These are phyloP conservation scores for Butyriboletus loyo DNA, from an alignment of 768 basidiomycete genomes.

Conservation along the genomic window DNA sequence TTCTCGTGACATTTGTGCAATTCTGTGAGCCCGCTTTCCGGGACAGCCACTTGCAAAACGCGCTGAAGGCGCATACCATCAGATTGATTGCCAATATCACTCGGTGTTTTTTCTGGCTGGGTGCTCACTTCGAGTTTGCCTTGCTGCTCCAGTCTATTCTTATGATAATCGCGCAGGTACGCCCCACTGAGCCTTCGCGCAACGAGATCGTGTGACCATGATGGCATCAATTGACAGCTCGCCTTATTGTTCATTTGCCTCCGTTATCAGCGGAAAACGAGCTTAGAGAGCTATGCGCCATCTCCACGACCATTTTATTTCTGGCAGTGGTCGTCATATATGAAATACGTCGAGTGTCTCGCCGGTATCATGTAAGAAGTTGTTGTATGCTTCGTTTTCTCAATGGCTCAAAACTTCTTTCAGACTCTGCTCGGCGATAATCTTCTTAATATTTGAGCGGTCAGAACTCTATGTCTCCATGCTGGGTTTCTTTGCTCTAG, in stretches of 20 bases:
- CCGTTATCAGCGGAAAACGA: conserved; percentile 57
- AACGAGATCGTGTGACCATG: conserved; percentile 19
- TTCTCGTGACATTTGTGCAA: conserved; percentile 83
- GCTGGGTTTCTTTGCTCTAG: conserved; percentile 75
- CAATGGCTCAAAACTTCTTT: conserved; percentile 5
- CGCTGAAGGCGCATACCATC: conserved; percentile 9
- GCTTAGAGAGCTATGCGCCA: conserved; percentile 54
- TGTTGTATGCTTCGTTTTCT: conserved; percentile 2
- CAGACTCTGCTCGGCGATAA: conserved; percentile 65
- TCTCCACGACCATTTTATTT: conserved; percentile 70
- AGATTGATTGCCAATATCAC: conserved; percentile 83
- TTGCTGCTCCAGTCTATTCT: conserved; percentile 78
- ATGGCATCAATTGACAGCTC: conserved; percentile 44
- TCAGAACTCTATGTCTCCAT: conserved; percentile 55
- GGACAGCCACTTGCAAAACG: not conserved
- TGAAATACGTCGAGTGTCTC: conserved; percentile 80
- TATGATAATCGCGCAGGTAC: conserved; percentile 82
- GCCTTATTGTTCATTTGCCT: conserved; percentile 82
- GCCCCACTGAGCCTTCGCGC: conserved; percentile 13
- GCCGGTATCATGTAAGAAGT: conserved; percentile 65
- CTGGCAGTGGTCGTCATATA: conserved; percentile 83
- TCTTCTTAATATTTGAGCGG: conserved; percentile 71
- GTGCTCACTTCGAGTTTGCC: conserved; percentile 71
- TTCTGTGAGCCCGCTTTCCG: conserved; percentile 54
- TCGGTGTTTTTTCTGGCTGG: conserved; percentile 90